A percentile compares a stretch with the other conserved stretches of the same genome.
Conservation (phyloP, 1,284 basidiomycete species). For the Ceratobasidium sp. region DNA sequence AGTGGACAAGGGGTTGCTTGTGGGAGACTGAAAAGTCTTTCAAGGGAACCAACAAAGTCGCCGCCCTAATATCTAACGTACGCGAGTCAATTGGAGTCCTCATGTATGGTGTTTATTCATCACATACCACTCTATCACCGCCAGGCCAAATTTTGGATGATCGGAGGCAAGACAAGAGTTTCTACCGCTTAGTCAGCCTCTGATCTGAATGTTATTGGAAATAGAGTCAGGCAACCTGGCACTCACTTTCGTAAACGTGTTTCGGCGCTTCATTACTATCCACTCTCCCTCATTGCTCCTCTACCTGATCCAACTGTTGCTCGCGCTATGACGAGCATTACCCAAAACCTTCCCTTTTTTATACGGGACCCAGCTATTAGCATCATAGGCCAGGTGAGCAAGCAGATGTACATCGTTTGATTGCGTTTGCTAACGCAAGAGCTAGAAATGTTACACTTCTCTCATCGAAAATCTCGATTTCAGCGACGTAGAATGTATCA, state of each 20-base stretch:
- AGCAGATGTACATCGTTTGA: slow-evolving; percentile 7
- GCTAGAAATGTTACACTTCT: slow-evolving; percentile 79
- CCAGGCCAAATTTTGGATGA: slow-evolving; percentile 44
- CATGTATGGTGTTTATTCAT: neutral
- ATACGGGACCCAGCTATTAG: slow-evolving; percentile 83
- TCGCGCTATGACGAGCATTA: slow-evolving; percentile 43
- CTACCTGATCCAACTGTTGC: slow-evolving; percentile 23
- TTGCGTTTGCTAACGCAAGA: slow-evolving; percentile 42
- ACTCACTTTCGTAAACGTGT: slow-evolving; percentile 32
- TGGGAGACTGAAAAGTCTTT: neutral
- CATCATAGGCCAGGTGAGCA: slow-evolving; percentile 81
- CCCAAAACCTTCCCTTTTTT: slow-evolving; percentile 82
- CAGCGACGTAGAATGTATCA: slow-evolving; percentile 86
- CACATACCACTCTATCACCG: slow-evolving; percentile 10
- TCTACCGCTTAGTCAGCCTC: slow-evolving; percentile 19
- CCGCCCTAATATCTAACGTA: neutral
- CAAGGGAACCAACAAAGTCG: neutral
- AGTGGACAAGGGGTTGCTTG: slow-evolving; percentile 36
- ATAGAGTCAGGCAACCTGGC: no score
- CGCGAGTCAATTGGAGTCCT: neutral
- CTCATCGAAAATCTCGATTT: slow-evolving; percentile 91
- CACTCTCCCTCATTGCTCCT: slow-evolving; percentile 34
- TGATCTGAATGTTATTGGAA: neutral
- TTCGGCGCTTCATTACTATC: slow-evolving; percentile 37
- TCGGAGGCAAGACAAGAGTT: slow-evolving; percentile 31